Evolutionary conservation across 2,329 filamentous ascomycete species (phyloP), one percentile per base, ranked within the genome.

Genomic region (Chrysosporium queenslandicum): DNA sequence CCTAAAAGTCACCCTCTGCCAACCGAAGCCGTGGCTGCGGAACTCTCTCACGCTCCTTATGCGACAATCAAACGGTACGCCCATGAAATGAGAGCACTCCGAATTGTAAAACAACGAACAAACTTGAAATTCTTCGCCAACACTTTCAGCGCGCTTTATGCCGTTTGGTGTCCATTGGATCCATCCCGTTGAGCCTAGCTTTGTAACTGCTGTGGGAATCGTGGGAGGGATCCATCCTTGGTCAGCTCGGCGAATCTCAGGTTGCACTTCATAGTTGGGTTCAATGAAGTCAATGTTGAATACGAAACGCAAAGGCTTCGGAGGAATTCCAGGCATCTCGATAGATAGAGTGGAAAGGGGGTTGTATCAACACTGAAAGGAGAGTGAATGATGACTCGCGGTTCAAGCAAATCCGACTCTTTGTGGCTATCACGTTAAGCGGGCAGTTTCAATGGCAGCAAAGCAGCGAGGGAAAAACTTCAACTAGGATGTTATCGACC

Each of bases 71-170:
- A 49, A 54, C 14, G 52, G 57, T 8, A 58, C 50, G 14, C 52
- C 52, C n/a, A 55, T 36, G 46, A 55, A 59, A 21, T 54, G 41
- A 27, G 14, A 36, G 16, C 18, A 56, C 43, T 57, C 48, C 5
- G 55, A 56, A 36, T 53, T 52, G 42, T 58, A 58, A 27, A 59
- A 56, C 16, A 59, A 37, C 4, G 56, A 58, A 39, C 56, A 55
- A 5, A 50, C 46, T 21, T 50, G 36, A 48, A 57, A 43, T 18
- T 56, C 36, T 9, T 48, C 25, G 9, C 40, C 34, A 7, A 23
- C 23, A 4, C 32, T 14, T 29, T 12, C 27, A 2, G 29, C 23
- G 14, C 4, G 23, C 4, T 48, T 7, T n/a, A 50, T 46, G 12
- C 50, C 29, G 12, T 42, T 30, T 8, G 45, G 11, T 23, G 55